Evolutionary conservation across 495 filamentous ascomycete species (phyloP), one percentile per base, ranked within the genome.

Genomic region (Aeminium ludgeri): DNA sequence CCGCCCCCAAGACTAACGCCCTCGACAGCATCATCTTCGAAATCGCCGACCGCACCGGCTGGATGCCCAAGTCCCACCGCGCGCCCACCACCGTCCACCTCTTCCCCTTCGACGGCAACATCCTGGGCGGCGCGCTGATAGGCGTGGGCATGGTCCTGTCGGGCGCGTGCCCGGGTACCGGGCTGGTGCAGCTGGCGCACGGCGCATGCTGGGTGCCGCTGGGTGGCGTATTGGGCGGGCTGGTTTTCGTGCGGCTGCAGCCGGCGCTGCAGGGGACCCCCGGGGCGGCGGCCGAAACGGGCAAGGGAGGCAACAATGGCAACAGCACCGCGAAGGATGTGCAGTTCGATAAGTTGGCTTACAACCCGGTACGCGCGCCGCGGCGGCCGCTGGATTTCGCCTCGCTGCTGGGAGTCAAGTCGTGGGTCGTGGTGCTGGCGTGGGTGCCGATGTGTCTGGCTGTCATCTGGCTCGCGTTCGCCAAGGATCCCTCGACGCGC

Each of bases 131-230:
- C 23, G 36, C 49, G 4, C 55, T 76, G 10, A 52, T 74, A 28
- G 71, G 72, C 30, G 37, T 61, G 1, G 71, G 71, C 42, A 67
- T 74, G 68, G 55, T 65, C 20, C 52, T 73, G 16, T 62, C 70
- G 1, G 71, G 69, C 19, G 62, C 70, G 0, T 76, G 72, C 43
- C 69, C 70, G 0, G 70, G 71, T 2, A 73, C 69, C 10, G 60
- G 72, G 0, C 58, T 73, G 36, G 62, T 65, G 0, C 70, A 76
- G 54, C 53, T 70, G 12, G 51, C 29, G 1, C 4, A 50, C 58
- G 30, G 63, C 55, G 34, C 58, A 63, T 0, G 28, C 40, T 19
- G 29, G 6, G 38, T 40, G 20, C 16, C 30, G 10, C 12, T 44
- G 27, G 49, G 46, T 17, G 38, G 38, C 36, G 12, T 55, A 10